Conservation (phyloP, 2,329 filamentous ascomycete genomes). For the Fusarium sterilihyphosum region DNA sequence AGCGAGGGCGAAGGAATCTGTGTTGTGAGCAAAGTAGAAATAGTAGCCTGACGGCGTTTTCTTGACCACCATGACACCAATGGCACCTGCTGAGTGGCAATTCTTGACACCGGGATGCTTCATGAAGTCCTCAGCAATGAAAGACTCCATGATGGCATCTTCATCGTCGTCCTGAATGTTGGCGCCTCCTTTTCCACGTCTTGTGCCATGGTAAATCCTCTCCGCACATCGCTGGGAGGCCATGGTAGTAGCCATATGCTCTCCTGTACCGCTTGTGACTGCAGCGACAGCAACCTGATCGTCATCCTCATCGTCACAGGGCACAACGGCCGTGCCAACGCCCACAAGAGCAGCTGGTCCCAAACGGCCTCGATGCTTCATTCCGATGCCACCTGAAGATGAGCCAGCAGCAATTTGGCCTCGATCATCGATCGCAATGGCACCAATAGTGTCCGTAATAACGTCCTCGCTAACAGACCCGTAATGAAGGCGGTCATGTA, state of each 20-base stretch:
- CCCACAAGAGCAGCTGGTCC: conserved; percentile 94
- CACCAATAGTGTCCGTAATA: conserved; percentile 94
- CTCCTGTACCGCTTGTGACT: conserved; percentile 93
- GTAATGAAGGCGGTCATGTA: conserved; percentile 34
- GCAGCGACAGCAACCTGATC: conserved; percentile 78
- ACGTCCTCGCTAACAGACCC: conserved; percentile 61
- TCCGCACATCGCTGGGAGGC: conserved; percentile 89
- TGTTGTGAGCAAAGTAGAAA: conserved; percentile 96
- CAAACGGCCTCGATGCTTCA: conserved; percentile 94
- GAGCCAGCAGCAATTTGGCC: conserved; percentile 94
- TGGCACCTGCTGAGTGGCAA: conserved; percentile 85
- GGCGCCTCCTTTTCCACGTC: conserved; percentile 67
- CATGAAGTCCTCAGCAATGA: conserved; percentile 93
- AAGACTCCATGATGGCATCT: conserved; percentile 75
- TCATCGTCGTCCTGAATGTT: conserved; percentile 79
- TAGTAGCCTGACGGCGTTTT: conserved; percentile 80
- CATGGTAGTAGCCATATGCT: conserved; percentile 97
- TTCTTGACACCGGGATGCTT: conserved; percentile 84
- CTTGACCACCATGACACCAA: conserved; percentile 91
- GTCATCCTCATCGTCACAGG: conserved; percentile 74
- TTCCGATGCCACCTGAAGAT: conserved; percentile 96
- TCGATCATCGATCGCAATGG: conserved; percentile 87
- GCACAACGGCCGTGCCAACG: conserved; percentile 90
- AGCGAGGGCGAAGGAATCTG: conserved; percentile 85
- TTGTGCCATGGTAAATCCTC: conserved; percentile 78